A percentile compares a stretch with the other conserved stretches of the same genome.
Conservation (phyloP, 73 alveolate species). For the Breviolum minutum region DNA sequence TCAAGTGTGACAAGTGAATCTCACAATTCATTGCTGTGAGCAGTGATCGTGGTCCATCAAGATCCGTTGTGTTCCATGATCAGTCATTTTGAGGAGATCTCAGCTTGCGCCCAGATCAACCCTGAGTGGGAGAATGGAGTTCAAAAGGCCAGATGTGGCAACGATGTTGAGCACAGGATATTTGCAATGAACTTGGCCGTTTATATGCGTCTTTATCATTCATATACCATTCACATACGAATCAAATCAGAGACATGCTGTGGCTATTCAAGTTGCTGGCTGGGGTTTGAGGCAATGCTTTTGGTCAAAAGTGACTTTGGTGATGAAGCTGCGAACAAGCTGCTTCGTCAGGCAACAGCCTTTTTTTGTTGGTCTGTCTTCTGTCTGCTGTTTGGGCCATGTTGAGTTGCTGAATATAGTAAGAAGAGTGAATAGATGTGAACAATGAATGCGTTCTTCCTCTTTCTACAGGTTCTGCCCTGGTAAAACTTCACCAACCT, state of each 20-base stretch:
- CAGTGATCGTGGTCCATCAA: background rate
- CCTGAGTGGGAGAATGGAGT: conserved; percentile 95
- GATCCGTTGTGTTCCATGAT: background rate
- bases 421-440: too few species aligned
- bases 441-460: too few species aligned
- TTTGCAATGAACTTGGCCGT: background rate
- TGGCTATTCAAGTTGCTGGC: background rate
- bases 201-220: too few species aligned
- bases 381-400: too few species aligned
- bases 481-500: too few species aligned
- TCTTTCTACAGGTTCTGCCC: too few species aligned
- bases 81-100: conserved; percentile 26
- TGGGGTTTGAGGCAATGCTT: conserved; percentile 40
- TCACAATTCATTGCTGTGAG: background rate
- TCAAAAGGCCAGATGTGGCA: conserved; percentile 54
- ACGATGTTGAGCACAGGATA: background rate
- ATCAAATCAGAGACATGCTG: too few species aligned
- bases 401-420: too few species aligned
- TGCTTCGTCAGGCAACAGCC: conserved; percentile 60
- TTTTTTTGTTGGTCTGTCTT: too few species aligned
- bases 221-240: too few species aligned
- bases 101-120: conserved; percentile 73
- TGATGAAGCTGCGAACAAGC: conserved; percentile 80
- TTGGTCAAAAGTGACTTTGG: conserved; percentile 88
- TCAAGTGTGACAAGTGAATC: background rate